Evolutionary conservation across 768 basidiomycete species (phyloP), one percentile per base, ranked within the genome.

Genomic region (Sutorius australiensis): DNA sequence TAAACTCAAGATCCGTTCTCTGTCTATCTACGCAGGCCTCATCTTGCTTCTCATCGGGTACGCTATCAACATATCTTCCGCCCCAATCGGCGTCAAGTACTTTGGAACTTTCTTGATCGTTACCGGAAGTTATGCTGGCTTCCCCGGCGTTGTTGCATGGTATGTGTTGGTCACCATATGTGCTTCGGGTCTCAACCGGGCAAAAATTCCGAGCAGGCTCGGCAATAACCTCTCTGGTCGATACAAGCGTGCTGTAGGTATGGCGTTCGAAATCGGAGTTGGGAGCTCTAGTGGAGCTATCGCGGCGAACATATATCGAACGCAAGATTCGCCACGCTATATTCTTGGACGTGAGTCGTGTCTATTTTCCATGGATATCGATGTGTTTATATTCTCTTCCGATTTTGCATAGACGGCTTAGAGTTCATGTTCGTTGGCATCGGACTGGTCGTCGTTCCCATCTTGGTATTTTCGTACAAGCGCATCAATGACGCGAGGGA

Each of bases 101-200:
- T 84, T 87, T 56, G 87, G 85, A 1, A 86, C 81, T 0, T 89
- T 84, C 73, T 78, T 88, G 50, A 76, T 78, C 27, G 84, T 87
- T 6, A 73, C 75, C 0, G 87, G 87, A n/a, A 75, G 75, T 38
- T 87, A 62, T 19, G 50, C 84, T 55, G 71, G 75, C 0, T 76
- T 83, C 56, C 84, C 87, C 11, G 84, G 81, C 11, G 63, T 83
- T 2, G 70, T 85, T 12, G 75, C 82, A 19, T 89, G 86, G 86
- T 85, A 43, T 2, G 62, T 52, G 1, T 38, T 17, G 3, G 12
- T 73, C 59, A 72, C 60, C 24, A 7, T 21, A 16, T 40, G 31
- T 2, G 1, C 6, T 5, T 11, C 19, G 11, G 7, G 14, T 6
- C n/a, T 6, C 2, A 3, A 37, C 0, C 17, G 24, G 24, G 2